phyloP scores from a whole-genome alignment of 2,329 filamentous ascomycete genomes.

The Phaeosphaeriaceae sp. region DNA sequence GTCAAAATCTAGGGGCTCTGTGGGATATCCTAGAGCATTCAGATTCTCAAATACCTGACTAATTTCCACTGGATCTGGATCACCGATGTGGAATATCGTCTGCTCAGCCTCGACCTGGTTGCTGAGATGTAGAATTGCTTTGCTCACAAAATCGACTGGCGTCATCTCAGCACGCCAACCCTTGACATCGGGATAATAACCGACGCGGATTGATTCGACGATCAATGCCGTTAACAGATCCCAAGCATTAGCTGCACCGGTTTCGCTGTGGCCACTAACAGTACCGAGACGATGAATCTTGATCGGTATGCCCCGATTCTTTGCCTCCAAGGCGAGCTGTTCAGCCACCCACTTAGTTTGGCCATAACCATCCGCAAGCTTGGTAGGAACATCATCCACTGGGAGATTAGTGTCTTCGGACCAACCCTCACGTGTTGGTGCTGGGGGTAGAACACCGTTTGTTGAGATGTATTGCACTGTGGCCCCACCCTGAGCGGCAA shows the following conservation, averaged over 20 bases:
- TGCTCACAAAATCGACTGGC: slow-evolving; percentile 80
- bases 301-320: slow-evolving; percentile 70
- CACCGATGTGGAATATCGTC: slow-evolving; percentile 74
- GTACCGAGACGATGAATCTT: slow-evolving; percentile 76
- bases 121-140: slow-evolving; percentile 72
- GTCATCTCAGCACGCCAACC: slow-evolving; percentile 86
- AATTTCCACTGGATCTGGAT: slow-evolving; percentile 72
- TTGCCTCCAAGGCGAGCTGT: slow-evolving; percentile 73
- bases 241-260: slow-evolving; percentile 78
- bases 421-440: slow-evolving; percentile 67
- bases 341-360: slow-evolving; percentile 85
- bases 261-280: slow-evolving; percentile 77
- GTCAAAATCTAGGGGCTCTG: slow-evolving; percentile 69
- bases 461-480: slow-evolving; percentile 82
- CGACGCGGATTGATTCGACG: slow-evolving; percentile 77
- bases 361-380: slow-evolving; percentile 75
- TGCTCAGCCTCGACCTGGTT: slow-evolving; percentile 68
- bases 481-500: slow-evolving; percentile 70
- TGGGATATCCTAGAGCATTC: slow-evolving; percentile 71
- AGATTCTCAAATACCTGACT: slow-evolving; percentile 69
- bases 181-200: slow-evolving; percentile 71
- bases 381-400: slow-evolving; percentile 71
- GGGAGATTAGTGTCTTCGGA: slow-evolving; percentile 70
- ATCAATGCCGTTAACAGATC: slow-evolving; percentile 78
- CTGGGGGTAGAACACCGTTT: slow-evolving; percentile 78